Base-by-base conservation (phyloP, 108 stramenopile genomes). In the Cyclostephanos invisitatus region DNA sequence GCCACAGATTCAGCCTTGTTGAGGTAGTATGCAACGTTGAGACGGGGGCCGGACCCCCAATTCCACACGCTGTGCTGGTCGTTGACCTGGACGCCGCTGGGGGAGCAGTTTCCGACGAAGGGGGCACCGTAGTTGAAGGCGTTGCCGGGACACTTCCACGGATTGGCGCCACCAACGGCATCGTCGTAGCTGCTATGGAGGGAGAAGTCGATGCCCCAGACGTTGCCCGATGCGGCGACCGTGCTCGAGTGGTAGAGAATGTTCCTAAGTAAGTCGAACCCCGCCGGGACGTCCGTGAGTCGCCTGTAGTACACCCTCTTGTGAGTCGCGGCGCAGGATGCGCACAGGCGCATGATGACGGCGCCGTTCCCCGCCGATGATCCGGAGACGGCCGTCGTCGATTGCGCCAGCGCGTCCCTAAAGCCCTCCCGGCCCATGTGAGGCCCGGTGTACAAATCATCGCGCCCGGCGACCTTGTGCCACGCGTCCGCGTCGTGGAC, bases 151-250 rank as follows among this genome's bases (percentile, higher is more conserved):
- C 79, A 84, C 29, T 50, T 22, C 83, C 83, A 84, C 7, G 75
- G 62, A 37, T 84, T 84, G 0, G 25, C 24, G 40, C 70, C 68
- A 11, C 17, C 15, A 25, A 61, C 18, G 18, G 83, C 83, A 49
- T 84, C 83, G 22, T 76, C 79, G 35, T 77, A 77, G 32, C 70
- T 80, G 25, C 67, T 69, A 62, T 67, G 64, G 6, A 84, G 56
- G 24, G 53, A 32, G 47, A 84, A 84, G 78, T 84, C 79, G 2
- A 36, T 57, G 28, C 38, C 46, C 64, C 73, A 80, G 9, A 72
- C 38, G 40, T 79, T 74, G 5, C 72, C 40, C 48, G 68, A 60
- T 10, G 18, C 49, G 17, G 65, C 58, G 18, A 32, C 40, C 21
- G 55, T 70, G 28, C 38, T 72, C 7, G 40, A 28, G 55, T 80